Conservation (phyloP, 225 moss, liverwort and hornwort species). For the Physcomitrellopsis africana region DNA sequence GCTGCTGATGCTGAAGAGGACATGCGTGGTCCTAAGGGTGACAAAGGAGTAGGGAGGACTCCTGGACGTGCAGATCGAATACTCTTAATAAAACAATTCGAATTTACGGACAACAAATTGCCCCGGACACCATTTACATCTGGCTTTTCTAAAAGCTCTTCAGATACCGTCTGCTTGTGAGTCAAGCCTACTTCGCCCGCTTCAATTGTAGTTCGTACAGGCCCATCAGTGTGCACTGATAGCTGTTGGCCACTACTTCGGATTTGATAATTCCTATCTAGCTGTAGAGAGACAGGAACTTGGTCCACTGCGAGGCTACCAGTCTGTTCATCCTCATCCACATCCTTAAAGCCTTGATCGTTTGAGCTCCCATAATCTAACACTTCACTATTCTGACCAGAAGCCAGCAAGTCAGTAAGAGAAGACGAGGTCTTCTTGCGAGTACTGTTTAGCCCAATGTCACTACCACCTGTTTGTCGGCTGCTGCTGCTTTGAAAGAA, state of each 20-base stretch:
- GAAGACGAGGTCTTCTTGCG: slow-evolving; percentile 82
- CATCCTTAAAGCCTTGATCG: slow-evolving; percentile 42
- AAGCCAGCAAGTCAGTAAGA: slow-evolving; percentile 77
- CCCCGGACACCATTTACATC: slow-evolving; percentile 41
- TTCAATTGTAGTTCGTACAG: slow-evolving; percentile 47
- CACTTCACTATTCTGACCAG: slow-evolving; percentile 57
- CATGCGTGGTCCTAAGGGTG: slow-evolving; percentile 89
- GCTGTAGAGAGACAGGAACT: slow-evolving; percentile 68
- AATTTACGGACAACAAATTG: slow-evolving; percentile 33
- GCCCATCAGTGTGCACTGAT: slow-evolving; percentile 79
- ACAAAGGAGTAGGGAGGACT: slow-evolving; percentile 62
- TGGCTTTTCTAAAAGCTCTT: slow-evolving; percentile 34
- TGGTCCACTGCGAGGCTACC: slow-evolving; percentile 48
- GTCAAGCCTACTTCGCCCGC: slow-evolving; percentile 37
- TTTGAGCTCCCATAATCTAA: slow-evolving; percentile 47
- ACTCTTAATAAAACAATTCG: slow-evolving; percentile 53
- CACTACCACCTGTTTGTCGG: slow-evolving; percentile 40
- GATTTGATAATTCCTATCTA: slow-evolving; percentile 37
- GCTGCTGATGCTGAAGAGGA: slow-evolving; percentile 54
- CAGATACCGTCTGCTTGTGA: slow-evolving; percentile 30
- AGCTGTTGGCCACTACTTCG: slow-evolving; percentile 36
- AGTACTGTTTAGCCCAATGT: slow-evolving; percentile 30
- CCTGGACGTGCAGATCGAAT: slow-evolving; percentile 71
- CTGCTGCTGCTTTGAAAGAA: slow-evolving; percentile 44
- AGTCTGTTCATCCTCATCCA: slow-evolving; percentile 31